Evolutionary conservation across 768 basidiomycete genomes (phyloP).

Genomic region (Agaricus blazei): DNA sequence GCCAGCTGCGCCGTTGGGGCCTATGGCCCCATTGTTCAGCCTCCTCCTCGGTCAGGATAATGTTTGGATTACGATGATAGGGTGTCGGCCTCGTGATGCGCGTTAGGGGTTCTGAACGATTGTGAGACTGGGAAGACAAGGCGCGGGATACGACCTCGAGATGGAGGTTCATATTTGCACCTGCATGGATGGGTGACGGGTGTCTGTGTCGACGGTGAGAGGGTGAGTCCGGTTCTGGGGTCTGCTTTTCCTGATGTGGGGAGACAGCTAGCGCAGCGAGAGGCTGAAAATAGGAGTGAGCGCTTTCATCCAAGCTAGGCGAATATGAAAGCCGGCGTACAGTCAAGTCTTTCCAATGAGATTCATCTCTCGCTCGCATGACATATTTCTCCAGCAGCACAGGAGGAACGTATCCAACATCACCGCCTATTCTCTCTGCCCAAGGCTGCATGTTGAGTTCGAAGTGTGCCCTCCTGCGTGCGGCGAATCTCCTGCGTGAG

Average conservation of each 20-base stretch:
- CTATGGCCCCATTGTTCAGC: background rate
- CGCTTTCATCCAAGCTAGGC: background rate
- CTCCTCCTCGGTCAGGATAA: background rate
- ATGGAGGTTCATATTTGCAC: background rate
- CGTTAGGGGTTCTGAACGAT: background rate
- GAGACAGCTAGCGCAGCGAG: conserved; percentile 1
- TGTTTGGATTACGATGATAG: conserved; percentile 5
- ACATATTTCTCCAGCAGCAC: conserved; percentile 2
- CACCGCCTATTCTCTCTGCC: conserved; percentile 3
- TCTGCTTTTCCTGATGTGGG: background rate
- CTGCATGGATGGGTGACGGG: background rate
- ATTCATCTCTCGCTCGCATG: background rate
- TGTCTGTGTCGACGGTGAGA: too few relatives aligned
- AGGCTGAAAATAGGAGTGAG: background rate
- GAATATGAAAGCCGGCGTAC: background rate
- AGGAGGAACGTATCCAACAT: conserved; percentile 2
- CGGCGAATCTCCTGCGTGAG: conserved; percentile 34
- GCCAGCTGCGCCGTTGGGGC: background rate
- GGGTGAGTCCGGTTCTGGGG: background rate
- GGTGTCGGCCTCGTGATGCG: conserved; percentile 3
- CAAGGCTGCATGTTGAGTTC: conserved; percentile 15
- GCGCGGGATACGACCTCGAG: background rate
- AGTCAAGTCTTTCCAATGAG: conserved; percentile 8
- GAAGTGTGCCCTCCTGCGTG: conserved; percentile 20
- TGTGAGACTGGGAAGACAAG: background rate